A percentile compares a stretch with the other conserved stretches of the same genome.
These are phyloP conservation scores for Aspergillus spinulosporus DNA, from an alignment of 2,329 filamentous ascomycete genomes.

Conservation along the genomic window DNA sequence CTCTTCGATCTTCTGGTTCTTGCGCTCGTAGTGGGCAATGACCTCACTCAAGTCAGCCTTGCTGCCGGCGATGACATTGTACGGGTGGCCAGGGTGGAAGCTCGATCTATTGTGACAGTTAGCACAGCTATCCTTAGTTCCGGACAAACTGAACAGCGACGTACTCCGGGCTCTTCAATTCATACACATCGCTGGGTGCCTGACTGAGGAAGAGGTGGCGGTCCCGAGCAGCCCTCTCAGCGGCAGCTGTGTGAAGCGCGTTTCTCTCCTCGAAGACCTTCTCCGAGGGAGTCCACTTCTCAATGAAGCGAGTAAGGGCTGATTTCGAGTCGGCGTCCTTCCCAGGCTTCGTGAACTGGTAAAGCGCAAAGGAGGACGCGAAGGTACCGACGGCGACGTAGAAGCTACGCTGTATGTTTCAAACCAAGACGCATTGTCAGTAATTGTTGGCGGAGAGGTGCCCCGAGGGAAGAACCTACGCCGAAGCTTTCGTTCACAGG, in stretches of 20 bases:
- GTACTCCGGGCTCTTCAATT: slow-evolving; percentile 66
- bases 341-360: slow-evolving; percentile 43
- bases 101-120: slow-evolving; percentile 48
- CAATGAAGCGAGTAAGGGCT: slow-evolving; percentile 51
- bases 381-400: slow-evolving; percentile 48
- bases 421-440: slow-evolving; percentile 21
- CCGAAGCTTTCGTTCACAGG: slow-evolving; percentile 50
- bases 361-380: slow-evolving; percentile 44
- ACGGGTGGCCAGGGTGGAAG: slow-evolving; percentile 62
- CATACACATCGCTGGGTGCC: slow-evolving; percentile 45
- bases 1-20: slow-evolving; percentile 58
- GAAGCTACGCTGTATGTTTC: slow-evolving; percentile 46
- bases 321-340: slow-evolving; percentile 38
- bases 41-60: slow-evolving; percentile 59
- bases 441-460: slow-evolving; percentile 14
- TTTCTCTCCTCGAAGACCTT: slow-evolving; percentile 58
- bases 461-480: slow-evolving; percentile 38
- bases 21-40: slow-evolving; percentile 62
- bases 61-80: slow-evolving; percentile 64
- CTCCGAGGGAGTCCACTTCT: slow-evolving; percentile 56
- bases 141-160: slow-evolving; percentile 33
- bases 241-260: slow-evolving; percentile 58
- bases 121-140: slow-evolving; percentile 3
- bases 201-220: slow-evolving; percentile 59
- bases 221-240: slow-evolving; percentile 65